Evolutionary conservation across 495 filamentous ascomycete species (phyloP), one percentile per base, ranked within the genome.

Genomic region (Aspergillus nidulans): DNA sequence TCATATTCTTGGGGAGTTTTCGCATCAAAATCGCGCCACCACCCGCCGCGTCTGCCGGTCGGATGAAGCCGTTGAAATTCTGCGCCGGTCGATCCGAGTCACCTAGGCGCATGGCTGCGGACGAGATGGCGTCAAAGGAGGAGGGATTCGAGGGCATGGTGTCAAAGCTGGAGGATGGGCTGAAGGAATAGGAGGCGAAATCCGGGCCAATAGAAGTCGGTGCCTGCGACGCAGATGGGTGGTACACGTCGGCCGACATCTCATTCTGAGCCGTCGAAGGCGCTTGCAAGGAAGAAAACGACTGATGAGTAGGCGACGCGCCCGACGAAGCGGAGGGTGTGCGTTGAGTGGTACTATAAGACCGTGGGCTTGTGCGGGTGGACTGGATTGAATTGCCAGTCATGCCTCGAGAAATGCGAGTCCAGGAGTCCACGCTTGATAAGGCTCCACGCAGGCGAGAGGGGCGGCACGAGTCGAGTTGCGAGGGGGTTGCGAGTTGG

Each of bases 1-100:
- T 84, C 18, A 84, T 92, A 61, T 86, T 89, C 49, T 75, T 66
- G 6, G 91, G 88, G 0, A 96, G 79, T 61, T 84, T 87, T 58
- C 88, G 88, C 72, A 96, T 86, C 46, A 89, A 68, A 49, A 83
- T 85, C 67, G 76, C 79, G 62, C 72, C 73, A 50, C 70, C 70
- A 15, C 60, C 78, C 59, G 68, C 64, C 44, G 65, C 69, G 23
- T 63, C 69, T 36, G 41, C 62, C 6, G 62, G 48, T 52, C 73
- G 72, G 48, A 63, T 60, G 42, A 76, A 68, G 60, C 69, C 73
- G 59, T 77, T 77, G 40, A 80, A 74, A 55, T 72, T 62, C 51
- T 80, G 71, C 58, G 76, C 74, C 50, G 71, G 69, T 52, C 68
- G 67, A 59, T 74, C 73, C 53, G 70, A 55, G 53, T 80, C 74